Percentiles rank a stretch among this genome's conserved stretches.
Conservation (phyloP, 2,329 filamentous ascomycete genomes). For the Paecilomyces sp. region DNA sequence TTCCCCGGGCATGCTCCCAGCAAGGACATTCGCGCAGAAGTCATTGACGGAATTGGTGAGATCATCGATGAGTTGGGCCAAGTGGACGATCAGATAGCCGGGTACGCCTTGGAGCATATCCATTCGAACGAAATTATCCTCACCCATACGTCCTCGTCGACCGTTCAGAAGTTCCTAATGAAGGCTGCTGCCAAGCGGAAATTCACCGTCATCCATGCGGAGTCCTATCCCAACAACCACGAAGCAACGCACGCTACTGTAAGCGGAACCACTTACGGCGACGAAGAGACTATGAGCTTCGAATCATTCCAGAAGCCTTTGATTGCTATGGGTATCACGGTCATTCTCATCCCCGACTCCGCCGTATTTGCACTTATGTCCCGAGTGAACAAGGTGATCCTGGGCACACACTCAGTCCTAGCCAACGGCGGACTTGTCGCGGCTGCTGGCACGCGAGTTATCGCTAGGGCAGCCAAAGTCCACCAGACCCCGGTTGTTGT, state of each 20-base stretch:
- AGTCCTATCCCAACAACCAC: conserved; percentile 64
- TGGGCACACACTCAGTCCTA: conserved; percentile 79
- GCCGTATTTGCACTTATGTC: conserved; percentile 92
- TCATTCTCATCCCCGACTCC: conserved; percentile 77
- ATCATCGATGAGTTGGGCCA: conserved; percentile 92
- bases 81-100: conserved; percentile 87
- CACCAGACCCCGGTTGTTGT: conserved; percentile 81
- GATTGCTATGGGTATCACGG: conserved; percentile 66
- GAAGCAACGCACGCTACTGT: conserved; percentile 56
- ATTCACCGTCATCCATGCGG: conserved; percentile 83
- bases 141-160: conserved; percentile 77
- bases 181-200: conserved; percentile 82
- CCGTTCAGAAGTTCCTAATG: conserved; percentile 82
- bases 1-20: conserved; percentile 18
- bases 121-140: conserved; percentile 89
- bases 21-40: conserved; percentile 76
- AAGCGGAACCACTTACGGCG: conserved; percentile 44
- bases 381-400: conserved; percentile 87
- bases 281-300: conserved; percentile 40
- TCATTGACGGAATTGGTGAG: conserved; percentile 89
- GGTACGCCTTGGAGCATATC: conserved; percentile 83
- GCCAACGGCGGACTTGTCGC: conserved; percentile 83
- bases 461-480: conserved; percentile 77
- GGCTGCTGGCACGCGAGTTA: conserved; percentile 72
- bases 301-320: conserved; percentile 69